phyloP scores from a whole-genome alignment of 306 rosid genomes.

The Vicia sativa region DNA sequence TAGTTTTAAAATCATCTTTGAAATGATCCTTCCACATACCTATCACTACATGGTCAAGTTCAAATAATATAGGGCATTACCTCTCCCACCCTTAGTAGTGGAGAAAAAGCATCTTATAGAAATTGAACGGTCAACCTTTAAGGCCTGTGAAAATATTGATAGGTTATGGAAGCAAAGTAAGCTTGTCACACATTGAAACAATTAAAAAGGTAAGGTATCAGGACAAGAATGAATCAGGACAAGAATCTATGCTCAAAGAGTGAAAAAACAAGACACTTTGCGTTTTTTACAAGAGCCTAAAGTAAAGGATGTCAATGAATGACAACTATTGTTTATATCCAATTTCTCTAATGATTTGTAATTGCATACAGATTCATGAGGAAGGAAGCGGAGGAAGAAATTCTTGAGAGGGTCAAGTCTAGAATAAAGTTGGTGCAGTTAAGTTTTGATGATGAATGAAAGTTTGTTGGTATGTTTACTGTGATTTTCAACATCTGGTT shows the following conservation, averaged over 20 bases:
- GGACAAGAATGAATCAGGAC: no score
- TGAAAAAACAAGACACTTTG: constrained; percentile 20
- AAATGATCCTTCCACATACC: no score
- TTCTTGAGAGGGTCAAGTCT: background rate
- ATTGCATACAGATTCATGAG: constrained; percentile 6
- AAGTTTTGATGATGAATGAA: background rate
- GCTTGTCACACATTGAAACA: constrained; percentile 28
- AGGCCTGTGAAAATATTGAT: constrained; percentile 16
- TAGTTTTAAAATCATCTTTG: no score
- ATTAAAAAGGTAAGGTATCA: background rate
- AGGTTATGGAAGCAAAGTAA: constrained; percentile 13
- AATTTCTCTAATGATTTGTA: constrained; percentile 23
- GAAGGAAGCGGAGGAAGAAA: constrained; percentile 10
- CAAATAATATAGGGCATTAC: no score
- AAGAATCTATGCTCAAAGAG: background rate
- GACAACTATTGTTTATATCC: background rate
- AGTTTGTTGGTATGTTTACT: background rate
- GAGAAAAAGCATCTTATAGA: background rate
- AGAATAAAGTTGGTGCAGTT: constrained; percentile 13
- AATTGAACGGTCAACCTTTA: background rate
- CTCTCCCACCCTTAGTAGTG: no score
- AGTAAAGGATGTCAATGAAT: constrained; percentile 23
- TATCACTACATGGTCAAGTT: no score
- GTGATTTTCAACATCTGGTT: background rate
- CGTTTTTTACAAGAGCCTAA: constrained; percentile 11